Evolutionary conservation across 805 yeast genomes (phyloP).

Genomic region (Lipomyces japonicus): DNA sequence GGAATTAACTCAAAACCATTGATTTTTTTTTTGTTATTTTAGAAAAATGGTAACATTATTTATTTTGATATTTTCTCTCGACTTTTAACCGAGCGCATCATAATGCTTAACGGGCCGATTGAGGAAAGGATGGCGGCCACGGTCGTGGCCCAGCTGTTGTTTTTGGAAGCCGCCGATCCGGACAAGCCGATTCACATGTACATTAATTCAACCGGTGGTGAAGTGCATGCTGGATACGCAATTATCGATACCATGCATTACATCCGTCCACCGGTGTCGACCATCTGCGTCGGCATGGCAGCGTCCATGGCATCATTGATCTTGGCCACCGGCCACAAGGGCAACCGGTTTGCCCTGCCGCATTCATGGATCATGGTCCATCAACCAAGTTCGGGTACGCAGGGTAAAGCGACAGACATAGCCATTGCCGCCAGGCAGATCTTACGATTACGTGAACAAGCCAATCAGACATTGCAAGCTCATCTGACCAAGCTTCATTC

Average conservation of each 20-base stretch:
- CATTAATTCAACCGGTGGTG: constrained; percentile 39
- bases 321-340: constrained; percentile 35
- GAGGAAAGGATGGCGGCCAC: constrained; percentile 31
- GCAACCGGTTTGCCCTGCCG: constrained; percentile 36
- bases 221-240: constrained; percentile 38
- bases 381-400: constrained; percentile 37
- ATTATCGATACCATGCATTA: constrained; percentile 41
- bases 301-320: constrained; percentile 39
- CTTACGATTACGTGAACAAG: constrained; percentile 34
- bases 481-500: constrained; percentile 31
- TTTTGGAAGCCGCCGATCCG: constrained; percentile 28
- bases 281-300: constrained; percentile 40
- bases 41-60: constrained; percentile 23
- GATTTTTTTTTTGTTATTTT: neutral
- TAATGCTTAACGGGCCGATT: constrained; percentile 34
- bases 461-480: constrained; percentile 33
- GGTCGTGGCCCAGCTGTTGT: constrained; percentile 34
- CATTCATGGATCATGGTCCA: constrained; percentile 39
- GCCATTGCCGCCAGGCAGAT: constrained; percentile 40
- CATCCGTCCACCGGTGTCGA: constrained; percentile 36
- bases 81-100: constrained; percentile 33
- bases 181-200: constrained; percentile 30
- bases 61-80: constrained; percentile 27
- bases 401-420: constrained; percentile 33
- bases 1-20: too few species aligned